phyloP scores from a whole-genome alignment of 2,329 filamentous ascomycete species.

The Epichloe sp. region DNA sequence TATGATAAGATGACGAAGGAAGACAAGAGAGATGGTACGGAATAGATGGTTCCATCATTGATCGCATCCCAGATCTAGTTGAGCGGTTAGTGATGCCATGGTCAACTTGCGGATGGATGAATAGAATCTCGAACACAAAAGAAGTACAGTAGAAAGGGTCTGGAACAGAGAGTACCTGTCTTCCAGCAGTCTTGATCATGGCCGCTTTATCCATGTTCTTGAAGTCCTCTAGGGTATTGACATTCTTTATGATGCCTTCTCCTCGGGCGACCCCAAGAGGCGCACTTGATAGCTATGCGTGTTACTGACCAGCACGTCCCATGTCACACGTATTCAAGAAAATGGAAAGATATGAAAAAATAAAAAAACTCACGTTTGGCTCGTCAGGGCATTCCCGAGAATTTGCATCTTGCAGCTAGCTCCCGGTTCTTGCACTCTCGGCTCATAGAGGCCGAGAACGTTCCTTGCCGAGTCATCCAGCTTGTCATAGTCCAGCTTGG shows the following conservation, averaged over 20 bases:
- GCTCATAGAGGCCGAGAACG: slow-evolving; percentile 79
- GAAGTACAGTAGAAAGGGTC: neutral
- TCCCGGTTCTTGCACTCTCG: slow-evolving; percentile 59
- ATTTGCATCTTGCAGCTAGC: slow-evolving; percentile 84
- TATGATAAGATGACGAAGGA: slow-evolving; percentile 85
- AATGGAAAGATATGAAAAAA: neutral
- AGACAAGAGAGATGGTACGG: slow-evolving; percentile 78
- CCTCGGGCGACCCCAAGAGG: slow-evolving; percentile 64
- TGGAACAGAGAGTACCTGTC: slow-evolving; percentile 43
- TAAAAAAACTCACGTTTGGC: slow-evolving; percentile 52
- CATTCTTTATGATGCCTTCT: slow-evolving; percentile 89
- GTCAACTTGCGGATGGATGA: neutral
- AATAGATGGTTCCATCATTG: slow-evolving; percentile 90
- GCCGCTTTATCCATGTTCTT: slow-evolving; percentile 67
- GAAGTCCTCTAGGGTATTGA: slow-evolving; percentile 93
- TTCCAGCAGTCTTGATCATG: slow-evolving; percentile 65
- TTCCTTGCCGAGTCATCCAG: slow-evolving; percentile 85
- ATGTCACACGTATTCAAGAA: neutral
- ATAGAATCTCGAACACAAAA: neutral
- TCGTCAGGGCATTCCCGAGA: slow-evolving; percentile 72
- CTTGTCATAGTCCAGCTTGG: slow-evolving; percentile 94
- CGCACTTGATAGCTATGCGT: slow-evolving; percentile 31
- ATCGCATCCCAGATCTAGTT: slow-evolving; percentile 90
- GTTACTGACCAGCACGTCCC: neutral
- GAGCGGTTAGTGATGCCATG: neutral